These are phyloP conservation scores for Globisporangium cederbergense DNA, from an alignment of 352 stramenopile species.

Conservation along the genomic window DNA sequence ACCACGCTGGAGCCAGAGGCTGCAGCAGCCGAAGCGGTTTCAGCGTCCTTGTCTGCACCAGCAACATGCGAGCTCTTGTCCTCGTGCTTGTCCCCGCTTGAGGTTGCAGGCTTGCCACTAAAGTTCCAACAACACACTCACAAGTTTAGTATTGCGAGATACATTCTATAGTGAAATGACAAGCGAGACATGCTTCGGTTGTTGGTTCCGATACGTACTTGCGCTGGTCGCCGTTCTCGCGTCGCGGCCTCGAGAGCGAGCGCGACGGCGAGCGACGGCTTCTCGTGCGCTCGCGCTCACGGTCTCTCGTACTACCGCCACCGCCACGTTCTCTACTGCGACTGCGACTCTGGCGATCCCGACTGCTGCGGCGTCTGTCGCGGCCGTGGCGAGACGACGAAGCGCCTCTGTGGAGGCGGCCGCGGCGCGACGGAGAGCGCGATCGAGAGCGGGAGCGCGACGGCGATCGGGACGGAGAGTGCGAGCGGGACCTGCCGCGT, in stretches of 20 bases:
- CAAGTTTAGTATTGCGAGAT: background rate
- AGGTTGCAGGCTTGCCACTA: background rate
- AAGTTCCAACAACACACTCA: background rate
- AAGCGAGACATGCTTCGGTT: background rate
- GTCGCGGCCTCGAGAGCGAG: conserved; percentile 18
- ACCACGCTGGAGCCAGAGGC: background rate
- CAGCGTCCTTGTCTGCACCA: conserved; percentile 8
- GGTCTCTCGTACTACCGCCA: background rate
- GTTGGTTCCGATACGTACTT: background rate
- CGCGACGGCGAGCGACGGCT: conserved; percentile 19
- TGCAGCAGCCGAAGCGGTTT: background rate
- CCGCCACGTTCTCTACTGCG: conserved; percentile 21
- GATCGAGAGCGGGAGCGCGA: conserved; percentile 30
- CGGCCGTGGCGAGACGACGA: conserved; percentile 4
- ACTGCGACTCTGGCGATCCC: conserved; percentile 27
- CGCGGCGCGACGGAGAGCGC: conserved; percentile 23
- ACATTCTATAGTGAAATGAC: background rate
- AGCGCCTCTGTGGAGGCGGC: conserved; percentile 2
- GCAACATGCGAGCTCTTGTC: background rate
- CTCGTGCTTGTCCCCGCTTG: background rate
- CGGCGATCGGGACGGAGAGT: conserved; percentile 20
- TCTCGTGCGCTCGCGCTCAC: conserved; percentile 27
- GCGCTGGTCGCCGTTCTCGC: conserved; percentile 9
- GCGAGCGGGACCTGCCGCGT: conserved; percentile 17
- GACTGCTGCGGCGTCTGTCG: conserved; percentile 18